These are phyloP conservation scores for Piper betle DNA, from an alignment of 164 flowering plant genomes.

Conservation along the genomic window DNA sequence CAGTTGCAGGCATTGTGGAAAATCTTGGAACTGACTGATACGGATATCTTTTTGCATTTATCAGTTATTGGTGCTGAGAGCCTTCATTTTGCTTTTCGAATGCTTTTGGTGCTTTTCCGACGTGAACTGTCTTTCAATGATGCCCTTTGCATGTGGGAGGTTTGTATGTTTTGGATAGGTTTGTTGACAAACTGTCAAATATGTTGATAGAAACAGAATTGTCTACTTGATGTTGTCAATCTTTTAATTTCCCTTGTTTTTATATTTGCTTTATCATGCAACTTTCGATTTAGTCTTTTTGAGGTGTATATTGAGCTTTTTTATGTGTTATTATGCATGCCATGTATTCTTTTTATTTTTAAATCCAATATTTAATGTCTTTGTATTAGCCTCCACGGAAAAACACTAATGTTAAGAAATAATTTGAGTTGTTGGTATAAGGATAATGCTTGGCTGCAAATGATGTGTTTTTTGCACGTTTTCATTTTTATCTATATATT, in stretches of 20 bases:
- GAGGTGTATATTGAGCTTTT: neutral
- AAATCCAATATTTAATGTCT: no score
- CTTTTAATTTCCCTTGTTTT: neutral
- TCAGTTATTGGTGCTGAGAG: conserved; percentile 78
- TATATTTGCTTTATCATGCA: no score
- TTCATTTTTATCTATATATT: no score
- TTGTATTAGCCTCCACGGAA: no score
- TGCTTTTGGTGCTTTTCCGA: conserved; percentile 86
- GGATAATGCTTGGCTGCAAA: no score
- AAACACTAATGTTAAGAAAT: no score
- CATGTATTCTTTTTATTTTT: neutral
- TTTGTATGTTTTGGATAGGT: conserved; percentile 18
- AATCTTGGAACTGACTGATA: conserved; percentile 59
- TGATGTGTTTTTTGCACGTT: neutral
- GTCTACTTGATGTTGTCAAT: neutral
- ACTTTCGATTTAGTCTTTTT: neutral
- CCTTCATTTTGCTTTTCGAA: conserved; percentile 87
- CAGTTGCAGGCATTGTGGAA: conserved; percentile 67
- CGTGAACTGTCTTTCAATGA: conserved; percentile 73
- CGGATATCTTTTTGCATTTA: conserved; percentile 60
- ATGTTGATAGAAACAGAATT: neutral
- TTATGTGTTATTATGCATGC: neutral
- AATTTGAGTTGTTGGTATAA: no score
- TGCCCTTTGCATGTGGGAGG: conserved; percentile 96
- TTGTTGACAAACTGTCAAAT: neutral